Percentiles rank a stretch among this genome's conserved stretches.
These are phyloP conservation scores for Trametes hirsuta DNA, from an alignment of 1,284 basidiomycete species.

Conservation along the genomic window DNA sequence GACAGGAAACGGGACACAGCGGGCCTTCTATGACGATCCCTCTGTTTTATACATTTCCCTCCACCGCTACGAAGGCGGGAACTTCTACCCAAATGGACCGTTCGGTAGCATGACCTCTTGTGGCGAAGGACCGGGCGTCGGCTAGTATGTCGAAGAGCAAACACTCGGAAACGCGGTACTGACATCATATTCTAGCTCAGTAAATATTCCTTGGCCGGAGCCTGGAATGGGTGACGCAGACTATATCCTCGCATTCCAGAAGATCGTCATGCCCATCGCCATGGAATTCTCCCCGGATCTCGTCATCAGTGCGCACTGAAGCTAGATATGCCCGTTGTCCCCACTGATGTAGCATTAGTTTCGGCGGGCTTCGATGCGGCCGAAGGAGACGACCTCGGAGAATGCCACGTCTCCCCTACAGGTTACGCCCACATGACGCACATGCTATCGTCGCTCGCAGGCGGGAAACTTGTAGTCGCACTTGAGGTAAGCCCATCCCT, in stretches of 20 bases:
- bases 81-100: conserved; percentile 91
- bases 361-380: conserved; percentile 99
- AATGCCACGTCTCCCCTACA: conserved; percentile 89
- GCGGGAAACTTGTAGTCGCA: conserved; percentile 89
- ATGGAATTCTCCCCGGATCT: conserved; percentile 96
- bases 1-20: conserved; percentile 91
- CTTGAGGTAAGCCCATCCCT: conserved; percentile 69
- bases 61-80: conserved; percentile 91
- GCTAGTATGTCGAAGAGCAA: conserved; percentile 53
- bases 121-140: conserved; percentile 82
- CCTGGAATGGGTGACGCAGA: conserved; percentile 93
- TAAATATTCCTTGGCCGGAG: conserved; percentile 96
- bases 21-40: conserved; percentile 91
- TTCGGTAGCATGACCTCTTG: conserved; percentile 88
- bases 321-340: background rate
- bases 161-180: background rate
- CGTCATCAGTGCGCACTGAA: conserved; percentile 74
- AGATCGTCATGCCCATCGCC: conserved; percentile 96
- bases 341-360: conserved; percentile 70
- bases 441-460: conserved; percentile 89
- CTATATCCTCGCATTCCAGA: conserved; percentile 96
- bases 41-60: conserved; percentile 95
- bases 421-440: conserved; percentile 99
- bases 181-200: conserved; percentile 56
- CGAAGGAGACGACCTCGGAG: conserved; percentile 88